Evolutionary conservation across 2,329 filamentous ascomycete species (phyloP).

Genomic region (Golovinomyces cichoracearum): DNA sequence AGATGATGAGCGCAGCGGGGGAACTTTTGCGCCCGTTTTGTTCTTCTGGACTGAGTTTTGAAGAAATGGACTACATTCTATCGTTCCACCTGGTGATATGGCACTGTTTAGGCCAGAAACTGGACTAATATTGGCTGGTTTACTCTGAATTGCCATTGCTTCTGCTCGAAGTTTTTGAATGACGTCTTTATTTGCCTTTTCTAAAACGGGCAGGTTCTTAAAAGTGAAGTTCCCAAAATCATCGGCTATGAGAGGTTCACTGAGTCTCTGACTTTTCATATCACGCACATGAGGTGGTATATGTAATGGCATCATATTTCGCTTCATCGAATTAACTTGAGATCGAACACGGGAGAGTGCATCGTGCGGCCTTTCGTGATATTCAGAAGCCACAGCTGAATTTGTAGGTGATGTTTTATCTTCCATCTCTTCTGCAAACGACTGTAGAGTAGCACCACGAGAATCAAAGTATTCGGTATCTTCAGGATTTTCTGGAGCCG

Average conservation of each 20-base stretch:
- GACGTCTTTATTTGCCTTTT: conserved; percentile 96
- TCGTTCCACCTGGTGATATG: conserved; percentile 35
- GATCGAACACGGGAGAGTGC: conserved; percentile 70
- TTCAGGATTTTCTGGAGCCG: conserved; percentile 74
- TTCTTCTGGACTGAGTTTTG: conserved; percentile 55
- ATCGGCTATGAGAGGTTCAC: conserved; percentile 66
- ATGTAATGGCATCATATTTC: conserved; percentile 78
- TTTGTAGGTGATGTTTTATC: conserved; percentile 58
- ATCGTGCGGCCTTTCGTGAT: conserved; percentile 77
- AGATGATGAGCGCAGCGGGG: conserved; percentile 57
- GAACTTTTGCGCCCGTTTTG: conserved; percentile 55
- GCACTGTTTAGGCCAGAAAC: conserved; percentile 7
- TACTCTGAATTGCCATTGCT: conserved; percentile 44
- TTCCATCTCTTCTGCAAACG: conserved; percentile 82
- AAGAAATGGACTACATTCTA: conserved; percentile 68
- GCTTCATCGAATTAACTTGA: conserved; percentile 69
- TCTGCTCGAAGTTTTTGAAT: conserved; percentile 89
- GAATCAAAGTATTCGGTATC: conserved; percentile 96
- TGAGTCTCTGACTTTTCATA: conserved; percentile 60
- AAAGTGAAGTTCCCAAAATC: conserved; percentile 94
- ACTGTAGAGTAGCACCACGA: conserved; percentile 70
- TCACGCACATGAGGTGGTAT: conserved; percentile 93
- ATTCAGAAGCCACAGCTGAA: conserved; percentile 44
- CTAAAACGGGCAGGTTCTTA: conserved; percentile 86
- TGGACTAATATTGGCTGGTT: conserved; percentile 14